phyloP scores from a whole-genome alignment of 495 filamentous ascomycete species.

The Evernia prunastri region DNA sequence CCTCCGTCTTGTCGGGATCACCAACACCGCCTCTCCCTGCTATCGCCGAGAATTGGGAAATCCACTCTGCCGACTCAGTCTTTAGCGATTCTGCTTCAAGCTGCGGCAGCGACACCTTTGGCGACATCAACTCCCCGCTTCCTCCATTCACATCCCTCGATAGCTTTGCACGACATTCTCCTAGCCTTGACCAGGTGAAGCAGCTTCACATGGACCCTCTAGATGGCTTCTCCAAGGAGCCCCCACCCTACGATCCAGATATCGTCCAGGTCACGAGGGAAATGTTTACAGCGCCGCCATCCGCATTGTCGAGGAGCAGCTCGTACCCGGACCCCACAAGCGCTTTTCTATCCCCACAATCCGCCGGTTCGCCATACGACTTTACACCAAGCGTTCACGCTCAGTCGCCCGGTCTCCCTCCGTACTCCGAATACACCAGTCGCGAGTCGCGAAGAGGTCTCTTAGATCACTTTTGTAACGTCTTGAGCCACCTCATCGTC shows the following conservation, averaged over 20 bases:
- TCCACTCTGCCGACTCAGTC: conserved; percentile 30
- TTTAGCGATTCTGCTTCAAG: conserved; percentile 30
- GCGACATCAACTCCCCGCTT: conserved; percentile 28
- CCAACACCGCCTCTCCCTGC: conserved; percentile 30
- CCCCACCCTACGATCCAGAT: conserved; percentile 26
- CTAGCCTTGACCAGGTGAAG: conserved; percentile 27
- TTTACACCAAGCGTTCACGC: conserved; percentile 32
- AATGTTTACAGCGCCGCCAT: conserved; percentile 26
- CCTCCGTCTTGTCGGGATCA: conserved; percentile 28
- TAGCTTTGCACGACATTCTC: conserved; percentile 25
- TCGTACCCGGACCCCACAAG: conserved; percentile 30
- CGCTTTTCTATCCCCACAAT: conserved; percentile 28
- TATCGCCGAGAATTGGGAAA: conserved; percentile 30
- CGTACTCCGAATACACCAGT: conserved; percentile 50
- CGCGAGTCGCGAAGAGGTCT: conserved; percentile 49
- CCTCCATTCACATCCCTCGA: conserved; percentile 29
- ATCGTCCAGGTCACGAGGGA: conserved; percentile 24
- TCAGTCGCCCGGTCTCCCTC: conserved; percentile 34
- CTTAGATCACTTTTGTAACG: conserved; percentile 58
- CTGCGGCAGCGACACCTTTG: conserved; percentile 28
- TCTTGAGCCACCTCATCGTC: conserved; percentile 55
- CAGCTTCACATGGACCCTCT: conserved; percentile 29
- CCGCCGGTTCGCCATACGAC: conserved; percentile 34
- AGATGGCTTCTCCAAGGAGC: conserved; percentile 26
- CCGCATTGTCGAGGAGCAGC: conserved; percentile 26